Evolutionary conservation across 169 alveolate genomes (phyloP), one percentile per base, ranked within the genome.

Genomic region (Theileria annulata): DNA sequence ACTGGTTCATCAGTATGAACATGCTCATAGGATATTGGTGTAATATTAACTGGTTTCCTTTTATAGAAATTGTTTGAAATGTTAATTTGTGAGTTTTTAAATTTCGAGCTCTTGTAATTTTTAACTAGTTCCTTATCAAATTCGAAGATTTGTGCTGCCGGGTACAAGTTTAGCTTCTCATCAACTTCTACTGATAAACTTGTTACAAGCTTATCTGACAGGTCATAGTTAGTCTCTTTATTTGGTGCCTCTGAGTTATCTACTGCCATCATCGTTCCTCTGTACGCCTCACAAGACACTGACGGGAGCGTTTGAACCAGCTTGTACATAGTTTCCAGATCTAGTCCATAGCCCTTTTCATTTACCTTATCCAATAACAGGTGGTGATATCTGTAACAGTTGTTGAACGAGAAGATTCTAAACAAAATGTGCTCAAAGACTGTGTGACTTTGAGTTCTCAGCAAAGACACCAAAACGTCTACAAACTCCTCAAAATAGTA

Each of bases 251-350:
- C 63, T 54, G 21, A 3, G 8, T 12, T 54, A n/a, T 54, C 63
- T 3, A 54, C 63, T 21, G 9, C 63, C 63, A 54, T 21, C 63
- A 54, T 54, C 30, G 30, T 54, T 54, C 63, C 63, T 54, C 63
- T 54, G 30, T 54, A 17, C 4, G 27, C 9, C 15, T 54, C 63
- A n/a, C 63, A n/a, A 4, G 21, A 21, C 10, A 17, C 27, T 54
- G 63, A 54, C 63, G 63, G 63, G 30, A 54, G 63, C 4, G 63
- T n/a, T 12, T 54, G 63, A 6, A 54, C 63, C 63, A 54, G 63
- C 15, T 54, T 54, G 10, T 54, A 54, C 27, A 54, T 21, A n/a
- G 3, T 21, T 12, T 54, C 27, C 63, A 54, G 15, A 3, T 54
- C 63, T 21, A 54, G 63, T 17, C 27, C 27, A 12, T 54, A 54